Evolutionary conservation across 2,329 filamentous ascomycete species (phyloP), one percentile per base, ranked within the genome.

Genomic region (Ophiostoma pallidulum): DNA sequence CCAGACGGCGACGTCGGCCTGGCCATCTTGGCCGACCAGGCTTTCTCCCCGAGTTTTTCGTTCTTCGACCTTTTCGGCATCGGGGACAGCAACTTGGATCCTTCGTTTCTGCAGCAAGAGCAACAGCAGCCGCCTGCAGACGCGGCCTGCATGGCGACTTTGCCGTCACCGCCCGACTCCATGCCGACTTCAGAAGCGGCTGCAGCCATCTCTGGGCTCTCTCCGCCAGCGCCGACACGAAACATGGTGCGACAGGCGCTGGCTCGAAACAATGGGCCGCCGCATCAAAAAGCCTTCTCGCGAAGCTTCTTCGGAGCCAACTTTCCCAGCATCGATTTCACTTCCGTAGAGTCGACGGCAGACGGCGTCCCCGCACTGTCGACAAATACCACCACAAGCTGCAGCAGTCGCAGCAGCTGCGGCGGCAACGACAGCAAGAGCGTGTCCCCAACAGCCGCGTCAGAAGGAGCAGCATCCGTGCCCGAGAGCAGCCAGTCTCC

Each of bases 51-150:
- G 14, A 59, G 60, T 51, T 45, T 65, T 24, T 40, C 46, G 5
- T 44, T 48, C 29, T 49, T 49, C 41, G 66, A 68, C 52, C 52
- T 72, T 19, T 51, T 67, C 6, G 19, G 8, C 43, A 39, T 33
- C 41, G 29, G 19, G 22, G 16, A 16, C 18, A 42, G 10, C 19
- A 35, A 18, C 22, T 22, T 44, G 26, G 16, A 20, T 13, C 4
- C 35, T 38, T 10, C 45, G 26, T 16, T 13, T 14, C 37, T 20
- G 18, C 24, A 38, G 24, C 42, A 46, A n/a, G 19, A n/a, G 19
- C 45, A 47, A 20, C 37, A 32, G 18, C 18, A 38, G n/a, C 9
- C 18, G 19, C 8, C 32, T n/a, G n/a, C n/a, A n/a, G n/a, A n/a
- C n/a, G n/a, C n/a, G n/a, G n/a, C n/a, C n/a, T n/a, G n/a, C n/a